These are phyloP conservation scores for Protoeuglena noctilucae DNA, from an alignment of 139 green algal genomes.

Conservation along the genomic window DNA sequence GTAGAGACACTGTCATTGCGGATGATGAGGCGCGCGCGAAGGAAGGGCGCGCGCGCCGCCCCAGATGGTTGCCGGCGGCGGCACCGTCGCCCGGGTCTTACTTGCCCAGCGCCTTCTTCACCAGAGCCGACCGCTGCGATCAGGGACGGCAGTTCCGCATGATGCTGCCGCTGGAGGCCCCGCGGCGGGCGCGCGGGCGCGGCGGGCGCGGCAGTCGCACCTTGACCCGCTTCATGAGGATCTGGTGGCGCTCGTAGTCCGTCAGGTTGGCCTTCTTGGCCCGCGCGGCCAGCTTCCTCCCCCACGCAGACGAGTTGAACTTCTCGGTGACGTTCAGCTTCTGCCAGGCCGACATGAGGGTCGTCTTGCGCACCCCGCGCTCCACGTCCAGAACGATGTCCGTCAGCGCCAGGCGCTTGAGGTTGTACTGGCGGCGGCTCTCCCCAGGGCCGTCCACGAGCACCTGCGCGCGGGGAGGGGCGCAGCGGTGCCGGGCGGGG, in stretches of 20 bases:
- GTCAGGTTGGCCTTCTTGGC: slow-evolving; percentile 43
- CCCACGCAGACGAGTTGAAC: slow-evolving; percentile 70
- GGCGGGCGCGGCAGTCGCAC: no score
- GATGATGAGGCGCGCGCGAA: no score
- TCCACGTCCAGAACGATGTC: slow-evolving; percentile 84
- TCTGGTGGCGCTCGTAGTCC: slow-evolving; percentile 93
- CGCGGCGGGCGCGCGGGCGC: no score
- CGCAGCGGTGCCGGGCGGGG: neutral
- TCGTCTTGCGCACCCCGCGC: slow-evolving; percentile 71
- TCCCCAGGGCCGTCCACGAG: slow-evolving; percentile 76
- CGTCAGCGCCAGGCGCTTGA: slow-evolving; percentile 88
- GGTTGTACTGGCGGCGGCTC: slow-evolving; percentile 38
- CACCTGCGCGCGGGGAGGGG: no score
- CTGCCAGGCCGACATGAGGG: slow-evolving; percentile 51
- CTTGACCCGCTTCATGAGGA: slow-evolving; percentile 38
- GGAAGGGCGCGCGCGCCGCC: no score
- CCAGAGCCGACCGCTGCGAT: no score
- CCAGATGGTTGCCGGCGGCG: no score
- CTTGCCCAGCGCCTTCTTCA: no score
- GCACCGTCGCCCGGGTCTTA: no score
- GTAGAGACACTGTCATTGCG: no score
- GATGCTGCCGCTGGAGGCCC: no score
- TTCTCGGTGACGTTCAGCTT: slow-evolving; percentile 61
- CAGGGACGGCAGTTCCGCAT: no score
- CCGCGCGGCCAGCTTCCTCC: slow-evolving; percentile 67